These are phyloP conservation scores for Phytophthora cactorum DNA, from an alignment of 352 stramenopile genomes.

Conservation along the genomic window DNA sequence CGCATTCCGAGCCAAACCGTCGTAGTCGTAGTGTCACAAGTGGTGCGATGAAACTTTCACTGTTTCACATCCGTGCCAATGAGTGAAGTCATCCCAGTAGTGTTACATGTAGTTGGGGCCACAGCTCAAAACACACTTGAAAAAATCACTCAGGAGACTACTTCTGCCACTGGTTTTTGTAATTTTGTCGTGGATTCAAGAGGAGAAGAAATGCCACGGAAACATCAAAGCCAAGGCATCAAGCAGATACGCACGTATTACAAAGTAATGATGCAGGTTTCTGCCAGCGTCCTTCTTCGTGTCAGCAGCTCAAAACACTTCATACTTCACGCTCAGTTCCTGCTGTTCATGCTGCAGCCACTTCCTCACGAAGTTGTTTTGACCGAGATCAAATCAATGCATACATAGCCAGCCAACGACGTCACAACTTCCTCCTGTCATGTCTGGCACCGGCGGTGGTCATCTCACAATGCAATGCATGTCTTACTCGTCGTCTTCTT, in stretches of 20 bases:
- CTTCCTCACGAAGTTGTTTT: constrained; percentile 10
- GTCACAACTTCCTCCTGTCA: constrained; percentile 23
- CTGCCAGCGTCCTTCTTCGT: constrained; percentile 23
- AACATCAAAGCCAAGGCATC: constrained; percentile 42
- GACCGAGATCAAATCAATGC: constrained; percentile 37
- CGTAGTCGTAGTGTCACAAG: constrained; percentile 20
- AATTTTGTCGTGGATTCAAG: constrained; percentile 14
- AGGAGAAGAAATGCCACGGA: constrained; percentile 30
- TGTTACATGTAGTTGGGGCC: not conserved
- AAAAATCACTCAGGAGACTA: constrained; percentile 22
- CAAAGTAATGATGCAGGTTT: constrained; percentile 42
- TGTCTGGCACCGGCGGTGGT: constrained; percentile 22
- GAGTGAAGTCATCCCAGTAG: not conserved
- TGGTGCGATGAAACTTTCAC: constrained; percentile 10
- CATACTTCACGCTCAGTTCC: constrained; percentile 24
- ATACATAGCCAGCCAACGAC: constrained; percentile 36
- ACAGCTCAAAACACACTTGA: constrained; percentile 8
- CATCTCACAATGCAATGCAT: constrained; percentile 6
- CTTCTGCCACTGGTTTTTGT: constrained; percentile 13
- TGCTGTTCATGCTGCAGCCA: constrained; percentile 20
- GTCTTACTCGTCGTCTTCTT: constrained; percentile 74
- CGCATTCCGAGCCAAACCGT: constrained; percentile 17
- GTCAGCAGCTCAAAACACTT: constrained; percentile 19
- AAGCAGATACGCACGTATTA: constrained; percentile 55
- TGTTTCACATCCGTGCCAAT: constrained; percentile 5